Percentiles rank a stretch among this genome's conserved stretches.
Conservation (phyloP, 495 filamentous ascomycete species). For the Penicillium bialowiezense region DNA sequence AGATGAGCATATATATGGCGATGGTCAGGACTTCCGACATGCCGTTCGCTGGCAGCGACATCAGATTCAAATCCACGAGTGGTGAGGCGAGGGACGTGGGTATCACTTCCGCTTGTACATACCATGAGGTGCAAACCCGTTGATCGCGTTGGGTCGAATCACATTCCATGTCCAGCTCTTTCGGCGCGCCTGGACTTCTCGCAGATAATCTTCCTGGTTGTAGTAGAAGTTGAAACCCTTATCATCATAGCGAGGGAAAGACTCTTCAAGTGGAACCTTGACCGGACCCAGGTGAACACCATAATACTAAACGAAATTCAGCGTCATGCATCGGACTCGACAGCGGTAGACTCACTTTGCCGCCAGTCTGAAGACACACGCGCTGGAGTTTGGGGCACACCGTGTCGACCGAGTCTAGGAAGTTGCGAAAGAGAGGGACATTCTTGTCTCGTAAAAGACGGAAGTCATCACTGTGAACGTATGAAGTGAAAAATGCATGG, state of each 20-base stretch:
- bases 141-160: conserved; percentile 29
- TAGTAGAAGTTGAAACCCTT: conserved; percentile 34
- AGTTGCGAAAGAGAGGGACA: conserved; percentile 28
- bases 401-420: conserved; percentile 21
- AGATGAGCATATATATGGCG: conserved; percentile 27
- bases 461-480: conserved; percentile 33
- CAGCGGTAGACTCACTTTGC: conserved; percentile 15
- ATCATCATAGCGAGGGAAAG: conserved; percentile 21
- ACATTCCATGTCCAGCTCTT: conserved; percentile 30
- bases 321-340: background rate
- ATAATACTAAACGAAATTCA: conserved; percentile 22
- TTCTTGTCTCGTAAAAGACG: conserved; percentile 16
- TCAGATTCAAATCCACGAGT: too few species aligned
- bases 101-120: too few species aligned
- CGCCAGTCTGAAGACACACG: conserved; percentile 25
- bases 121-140: conserved; percentile 24
- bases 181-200: conserved; percentile 9
- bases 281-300: conserved; percentile 29
- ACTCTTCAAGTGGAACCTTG: conserved; percentile 23
- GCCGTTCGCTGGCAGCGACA: conserved; percentile 20
- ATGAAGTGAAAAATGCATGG: conserved; percentile 29
- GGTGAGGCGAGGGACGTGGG: too few species aligned
- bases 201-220: conserved; percentile 30
- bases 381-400: conserved; percentile 15
- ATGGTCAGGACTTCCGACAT: conserved; percentile 28